Conservation (phyloP, 306 rosid genomes). For the Aeschynomene evenia region DNA sequence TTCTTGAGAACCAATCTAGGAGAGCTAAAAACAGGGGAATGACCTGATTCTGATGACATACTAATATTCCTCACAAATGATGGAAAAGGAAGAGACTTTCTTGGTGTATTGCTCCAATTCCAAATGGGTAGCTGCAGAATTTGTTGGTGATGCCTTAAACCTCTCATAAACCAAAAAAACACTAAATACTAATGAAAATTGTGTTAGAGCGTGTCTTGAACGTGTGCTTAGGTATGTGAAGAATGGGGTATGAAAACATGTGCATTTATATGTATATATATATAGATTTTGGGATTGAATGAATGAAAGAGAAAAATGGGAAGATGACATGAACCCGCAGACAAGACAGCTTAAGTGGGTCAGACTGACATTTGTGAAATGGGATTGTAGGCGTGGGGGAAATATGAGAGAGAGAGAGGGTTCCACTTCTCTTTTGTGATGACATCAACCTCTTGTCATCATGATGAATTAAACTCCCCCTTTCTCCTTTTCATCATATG, state of each 20-base stretch:
- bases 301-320: not conserved
- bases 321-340: conserved; percentile 1
- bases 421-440: conserved; percentile 21
- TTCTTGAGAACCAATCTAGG: conserved; percentile 56
- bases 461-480: too few relatives aligned
- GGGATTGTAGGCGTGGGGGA: conserved; percentile 19
- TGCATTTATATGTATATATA: not conserved
- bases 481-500: too few relatives aligned
- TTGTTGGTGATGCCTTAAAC: not conserved
- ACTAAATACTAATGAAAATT: too few relatives aligned
- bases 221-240: not conserved
- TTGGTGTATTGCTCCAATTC: not conserved
- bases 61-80: not conserved
- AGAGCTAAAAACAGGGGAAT: conserved; percentile 24
- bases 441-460: conserved; percentile 46
- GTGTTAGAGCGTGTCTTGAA: not conserved
- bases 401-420: conserved; percentile 34
- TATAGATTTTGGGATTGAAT: too few relatives aligned
- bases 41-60: conserved; percentile 41
- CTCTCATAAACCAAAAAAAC: conserved; percentile 25
- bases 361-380: conserved; percentile 26
- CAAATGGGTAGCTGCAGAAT: conserved; percentile 20
- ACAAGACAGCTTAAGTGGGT: conserved; percentile 26
- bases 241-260: not conserved
- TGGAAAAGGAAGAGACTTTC: too few relatives aligned